Evolutionary conservation across 352 stramenopile genomes (phyloP), one percentile per base, ranked within the genome.

Genomic region (Phytopythium sindhum): DNA sequence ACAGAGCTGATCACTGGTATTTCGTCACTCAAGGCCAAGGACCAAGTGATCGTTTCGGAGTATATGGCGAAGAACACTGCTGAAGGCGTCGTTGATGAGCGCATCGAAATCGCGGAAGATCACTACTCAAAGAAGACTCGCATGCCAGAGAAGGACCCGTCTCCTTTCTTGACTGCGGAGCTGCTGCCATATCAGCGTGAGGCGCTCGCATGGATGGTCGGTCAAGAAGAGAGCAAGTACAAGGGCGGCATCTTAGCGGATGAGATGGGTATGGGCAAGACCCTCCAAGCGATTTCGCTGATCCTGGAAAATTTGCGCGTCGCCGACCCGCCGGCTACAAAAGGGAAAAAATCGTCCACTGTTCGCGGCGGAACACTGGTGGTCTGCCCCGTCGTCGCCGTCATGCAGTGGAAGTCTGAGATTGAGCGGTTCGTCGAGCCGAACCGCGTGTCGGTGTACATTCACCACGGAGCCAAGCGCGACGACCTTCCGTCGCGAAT

Each of bases 171-270:
- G 48, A 95, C 89, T 7, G 84, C 88, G 8, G 77, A 84, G 0
- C 79, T 99, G n/a, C 70, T 99, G 29, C 97, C 97, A n/a, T 99
- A 99, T 74, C 97, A 99, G 75, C 78, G 96, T 37, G 97, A 99
- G 81, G 97, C 97, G 2, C 80, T 99, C 15, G 95, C 82, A 47
- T 99, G 98, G 98, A 94, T 94, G 87, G 85, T 78, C 23, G 72
- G 64, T 2, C 97, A 99, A 78, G 97, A 99, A 72, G 60, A 89
- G 33, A 86, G 84, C 47, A 70, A 74, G 5, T 91, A 98, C 61
- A 80, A 86, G 55, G 97, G 97, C 29, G 97, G 97, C 3, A 98
- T 99, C 52, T 68, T 99, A 8, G 97, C 97, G 0, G 98, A 99
- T 64, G 97, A 99, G 79, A 99, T 99, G 97, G 96, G 93, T 19